These are phyloP conservation scores for Boletus rubroflammeus DNA, from an alignment of 768 basidiomycete species.

Conservation along the genomic window DNA sequence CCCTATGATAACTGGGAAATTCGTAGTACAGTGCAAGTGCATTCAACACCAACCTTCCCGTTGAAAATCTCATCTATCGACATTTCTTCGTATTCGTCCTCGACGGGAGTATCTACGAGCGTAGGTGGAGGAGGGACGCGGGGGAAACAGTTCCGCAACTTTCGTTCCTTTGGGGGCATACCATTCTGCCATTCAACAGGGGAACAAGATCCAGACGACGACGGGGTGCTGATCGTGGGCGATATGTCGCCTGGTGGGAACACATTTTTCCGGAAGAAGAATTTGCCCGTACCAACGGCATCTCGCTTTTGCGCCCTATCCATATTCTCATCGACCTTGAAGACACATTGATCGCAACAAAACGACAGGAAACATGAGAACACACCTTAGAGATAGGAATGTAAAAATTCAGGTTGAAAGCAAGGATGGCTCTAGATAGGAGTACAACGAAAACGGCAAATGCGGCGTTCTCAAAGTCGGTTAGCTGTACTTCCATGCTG, in stretches of 20 bases:
- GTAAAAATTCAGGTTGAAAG: constrained; percentile 91
- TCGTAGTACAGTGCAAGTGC: background rate
- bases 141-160: constrained; percentile 70
- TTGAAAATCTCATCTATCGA: constrained; percentile 89
- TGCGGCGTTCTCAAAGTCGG: constrained; percentile 98
- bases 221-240: constrained; percentile 40
- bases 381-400: constrained; percentile 92
- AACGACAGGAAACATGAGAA: background rate
- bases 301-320: constrained; percentile 79
- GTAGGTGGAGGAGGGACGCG: constrained; percentile 45
- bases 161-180: constrained; percentile 54
- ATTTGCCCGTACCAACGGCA: constrained; percentile 69
- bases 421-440: constrained; percentile 88
- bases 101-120: constrained; percentile 51
- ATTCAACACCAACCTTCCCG: constrained; percentile 61
- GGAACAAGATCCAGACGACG: constrained; percentile 39
- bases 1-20: constrained; percentile 40
- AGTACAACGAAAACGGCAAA: constrained; percentile 94
- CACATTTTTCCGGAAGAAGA: constrained; percentile 87
- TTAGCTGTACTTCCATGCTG: constrained; percentile 98
- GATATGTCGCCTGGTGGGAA: constrained; percentile 51
- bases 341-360: background rate
- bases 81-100: constrained; percentile 91
- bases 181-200: constrained; percentile 34
- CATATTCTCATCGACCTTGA: constrained; percentile 97